These are phyloP conservation scores for Colletotrichum gloeosporioides DNA, from an alignment of 2,329 filamentous ascomycete genomes.

Conservation along the genomic window DNA sequence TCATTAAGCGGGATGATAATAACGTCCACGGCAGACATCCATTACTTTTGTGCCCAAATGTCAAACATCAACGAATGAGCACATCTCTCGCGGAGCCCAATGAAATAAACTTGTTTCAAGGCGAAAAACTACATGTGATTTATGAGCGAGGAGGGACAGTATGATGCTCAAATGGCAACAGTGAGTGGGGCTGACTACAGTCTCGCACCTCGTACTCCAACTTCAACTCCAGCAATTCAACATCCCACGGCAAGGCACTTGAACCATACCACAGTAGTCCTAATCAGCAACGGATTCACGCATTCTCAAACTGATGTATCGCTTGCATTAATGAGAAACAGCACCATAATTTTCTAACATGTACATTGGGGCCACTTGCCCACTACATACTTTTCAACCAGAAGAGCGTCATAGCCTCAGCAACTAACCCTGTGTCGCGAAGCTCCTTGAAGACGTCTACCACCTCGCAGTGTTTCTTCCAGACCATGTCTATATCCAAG, in stretches of 20 bases:
- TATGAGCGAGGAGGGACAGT: too few species aligned
- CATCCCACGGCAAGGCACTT: not conserved
- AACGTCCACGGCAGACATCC: not conserved
- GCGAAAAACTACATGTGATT: too few species aligned
- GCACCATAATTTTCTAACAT: not conserved
- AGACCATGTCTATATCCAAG: not conserved
- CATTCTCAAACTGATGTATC: not conserved
- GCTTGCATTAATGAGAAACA: not conserved
- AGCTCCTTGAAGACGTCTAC: not conserved
- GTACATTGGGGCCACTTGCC: not conserved
- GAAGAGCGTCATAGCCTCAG: not conserved
- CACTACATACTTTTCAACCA: not conserved
- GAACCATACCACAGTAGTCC: not conserved
- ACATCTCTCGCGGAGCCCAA: too few species aligned
- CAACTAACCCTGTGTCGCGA: not conserved
- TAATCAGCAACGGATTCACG: not conserved
- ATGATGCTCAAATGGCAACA: too few species aligned
- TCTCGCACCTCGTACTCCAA: not conserved
- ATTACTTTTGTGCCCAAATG: too few species aligned
- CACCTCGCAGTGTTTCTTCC: not conserved
- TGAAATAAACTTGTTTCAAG: too few species aligned
- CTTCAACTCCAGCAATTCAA: not conserved
- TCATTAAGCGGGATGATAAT: not conserved
- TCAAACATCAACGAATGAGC: too few species aligned
- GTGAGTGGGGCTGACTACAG: too few species aligned